Conservation (phyloP, 2,329 filamentous ascomycete genomes). For the Phaeoacremonium minimum region DNA sequence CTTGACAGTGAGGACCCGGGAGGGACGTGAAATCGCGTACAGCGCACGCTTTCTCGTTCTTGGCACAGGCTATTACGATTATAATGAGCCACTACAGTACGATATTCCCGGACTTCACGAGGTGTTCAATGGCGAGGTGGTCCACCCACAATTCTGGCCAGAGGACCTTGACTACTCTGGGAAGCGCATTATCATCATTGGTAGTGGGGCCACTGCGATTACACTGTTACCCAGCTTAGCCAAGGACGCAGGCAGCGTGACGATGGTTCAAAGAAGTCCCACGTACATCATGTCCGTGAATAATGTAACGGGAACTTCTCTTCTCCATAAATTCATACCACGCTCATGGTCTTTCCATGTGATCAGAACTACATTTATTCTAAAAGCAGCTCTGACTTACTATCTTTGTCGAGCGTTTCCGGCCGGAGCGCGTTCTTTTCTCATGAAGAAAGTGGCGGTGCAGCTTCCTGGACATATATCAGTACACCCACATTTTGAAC, state of each 20-base stretch:
- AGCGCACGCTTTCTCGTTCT: constrained; percentile 54
- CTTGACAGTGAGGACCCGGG: constrained; percentile 36
- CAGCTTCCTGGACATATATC: constrained; percentile 50
- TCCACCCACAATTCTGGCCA: constrained; percentile 77
- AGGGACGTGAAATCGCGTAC: constrained; percentile 14
- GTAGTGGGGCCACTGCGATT: constrained; percentile 74
- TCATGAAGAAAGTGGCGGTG: constrained; percentile 38
- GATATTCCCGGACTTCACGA: constrained; percentile 64
- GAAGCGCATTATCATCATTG: constrained; percentile 70
- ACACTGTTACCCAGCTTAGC: constrained; percentile 71
- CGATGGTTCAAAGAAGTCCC: constrained; percentile 78
- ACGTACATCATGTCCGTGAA: constrained; percentile 61
- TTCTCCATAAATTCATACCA: constrained; percentile 11
- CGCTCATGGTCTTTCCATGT: constrained; percentile 1
- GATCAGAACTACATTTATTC: constrained; percentile 31
- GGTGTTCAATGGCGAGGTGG: constrained; percentile 57
- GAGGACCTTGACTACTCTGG: constrained; percentile 58
- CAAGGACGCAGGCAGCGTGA: constrained; percentile 60
- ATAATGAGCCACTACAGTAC: constrained; percentile 55
- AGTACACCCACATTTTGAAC: constrained; percentile 59
- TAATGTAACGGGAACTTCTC: too few relatives aligned
- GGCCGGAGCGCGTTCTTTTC: constrained; percentile 39
- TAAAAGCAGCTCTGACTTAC: constrained; percentile 44
- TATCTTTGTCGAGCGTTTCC: constrained; percentile 47
- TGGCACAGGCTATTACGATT: constrained; percentile 68